Base-by-base conservation (phyloP, 2,329 filamentous ascomycete genomes). In the Claviceps capensis region DNA sequence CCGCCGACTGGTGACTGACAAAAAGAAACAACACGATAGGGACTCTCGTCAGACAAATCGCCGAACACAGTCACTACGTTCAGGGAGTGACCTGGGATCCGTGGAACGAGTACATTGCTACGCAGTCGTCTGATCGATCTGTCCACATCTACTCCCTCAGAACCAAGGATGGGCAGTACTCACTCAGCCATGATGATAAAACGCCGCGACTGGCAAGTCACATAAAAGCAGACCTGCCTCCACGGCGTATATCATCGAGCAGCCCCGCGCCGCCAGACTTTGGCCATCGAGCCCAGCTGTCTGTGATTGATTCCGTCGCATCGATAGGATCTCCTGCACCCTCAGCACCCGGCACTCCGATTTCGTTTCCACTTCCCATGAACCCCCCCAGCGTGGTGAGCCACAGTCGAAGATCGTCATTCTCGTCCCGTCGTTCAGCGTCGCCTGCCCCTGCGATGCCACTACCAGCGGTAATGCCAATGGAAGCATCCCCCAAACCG, bases 61-160 rank as follows among this genome's bases (percentile, higher is more conserved):
- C 91, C 50, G 91, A 97, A 67, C 91, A 97, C 69, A 95, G 88
- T 62, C 93, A 98, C 68, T 98, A 96, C 66, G 93, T 98, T 17
- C 93, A 98, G 70, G 93, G 93, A 47, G 94, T 98, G 7, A 86
- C 93, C 4, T 98, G 93, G 94, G 94, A 98, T 71, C 94, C 93
- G 23, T 72, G 96, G 52, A 97, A 97, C 70, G 93, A 98, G 70
- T 98, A 90, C 67, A 90, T 98, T 54, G 93, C 93, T 40, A 98
- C 93, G 1, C 93, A 98, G 65, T 98, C 93, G 6, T 98, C 93
- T 5, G 93, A 98, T 70, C 85, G 93, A 64, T 96, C 93, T 2
- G 91, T 97, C 14, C 94, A 98, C 67, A 93, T 98, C 59, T 98
- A 98, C 71, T 91, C 86, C 1, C 73, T 98, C 56, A 95, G 88